Percentiles rank a stretch among this genome's conserved stretches.
Evolutionary conservation across 257 asterid species (phyloP).

Genomic region (Coffea canephora): DNA sequence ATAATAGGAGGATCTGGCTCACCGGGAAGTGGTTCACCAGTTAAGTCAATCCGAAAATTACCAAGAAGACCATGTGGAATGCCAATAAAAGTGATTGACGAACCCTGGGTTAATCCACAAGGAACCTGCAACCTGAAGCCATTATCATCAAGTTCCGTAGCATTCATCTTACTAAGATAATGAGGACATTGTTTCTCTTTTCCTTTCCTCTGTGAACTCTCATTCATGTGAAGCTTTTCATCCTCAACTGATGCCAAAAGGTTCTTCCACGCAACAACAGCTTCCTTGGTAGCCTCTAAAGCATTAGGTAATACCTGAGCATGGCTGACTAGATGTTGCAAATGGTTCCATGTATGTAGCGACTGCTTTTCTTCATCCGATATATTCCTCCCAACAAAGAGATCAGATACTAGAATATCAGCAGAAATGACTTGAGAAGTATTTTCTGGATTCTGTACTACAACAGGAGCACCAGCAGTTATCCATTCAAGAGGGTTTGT

Average conservation of each 20-base stretch:
- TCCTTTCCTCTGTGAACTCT: conserved; percentile 54
- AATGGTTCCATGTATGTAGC: conserved; percentile 71
- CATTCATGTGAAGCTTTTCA: conserved; percentile 63
- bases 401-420: conserved; percentile 38
- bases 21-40: conserved; percentile 93
- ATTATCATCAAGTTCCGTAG: conserved; percentile 55
- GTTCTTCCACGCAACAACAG: conserved; percentile 73
- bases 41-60: conserved; percentile 72
- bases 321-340: conserved; percentile 47
- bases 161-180: conserved; percentile 79
- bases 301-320: conserved; percentile 85
- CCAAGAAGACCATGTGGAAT: conserved; percentile 95
- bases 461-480: conserved; percentile 49
- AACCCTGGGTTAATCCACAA: conserved; percentile 96
- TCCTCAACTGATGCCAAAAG: conserved; percentile 67
- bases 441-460: conserved; percentile 48
- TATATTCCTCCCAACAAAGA: conserved; percentile 53
- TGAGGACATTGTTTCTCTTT: conserved; percentile 97
- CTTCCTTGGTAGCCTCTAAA: conserved; percentile 79
- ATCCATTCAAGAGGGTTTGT: conserved; percentile 95
- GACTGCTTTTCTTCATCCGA: conserved; percentile 58
- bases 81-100: conserved; percentile 92
- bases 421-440: conserved; percentile 55
- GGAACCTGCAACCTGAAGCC: conserved; percentile 73
- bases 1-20: conserved; percentile 97